phyloP scores from a whole-genome alignment of 148 eudicot species.

The Nepenthes gracilis region DNA sequence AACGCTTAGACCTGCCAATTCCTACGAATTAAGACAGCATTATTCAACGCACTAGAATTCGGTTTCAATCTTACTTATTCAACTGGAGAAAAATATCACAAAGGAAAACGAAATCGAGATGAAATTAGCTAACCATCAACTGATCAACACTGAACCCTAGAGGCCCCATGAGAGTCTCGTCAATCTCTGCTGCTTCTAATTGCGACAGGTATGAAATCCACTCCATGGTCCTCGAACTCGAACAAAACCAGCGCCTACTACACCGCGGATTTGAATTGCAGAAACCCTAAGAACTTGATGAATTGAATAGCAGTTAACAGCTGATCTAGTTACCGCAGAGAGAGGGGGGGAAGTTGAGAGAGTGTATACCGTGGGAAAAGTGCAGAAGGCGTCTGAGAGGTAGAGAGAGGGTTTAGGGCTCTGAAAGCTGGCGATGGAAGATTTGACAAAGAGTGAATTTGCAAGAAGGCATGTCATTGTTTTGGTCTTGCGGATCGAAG shows the following conservation, averaged over 20 bases:
- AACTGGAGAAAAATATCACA: not conserved
- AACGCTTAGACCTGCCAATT: conserved; percentile 95
- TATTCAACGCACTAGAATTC: not conserved
- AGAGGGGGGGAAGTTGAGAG: not conserved
- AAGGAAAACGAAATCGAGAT: not conserved
- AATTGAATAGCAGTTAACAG: not conserved
- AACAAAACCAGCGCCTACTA: conserved; percentile 21
- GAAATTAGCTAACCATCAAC: conserved; percentile 40
- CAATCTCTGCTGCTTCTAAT: conserved; percentile 75
- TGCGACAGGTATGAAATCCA: conserved; percentile 57
- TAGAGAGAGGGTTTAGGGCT: conserved; percentile 11
- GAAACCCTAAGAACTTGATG: conserved; percentile 31
- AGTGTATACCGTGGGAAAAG: no score
- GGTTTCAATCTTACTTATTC: not conserved
- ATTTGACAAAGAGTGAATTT: conserved; percentile 10
- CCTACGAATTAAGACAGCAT: conserved; percentile 26
- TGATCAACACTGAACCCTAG: conserved; percentile 94
- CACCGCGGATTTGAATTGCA: conserved; percentile 18
- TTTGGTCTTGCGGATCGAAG: conserved; percentile 27
- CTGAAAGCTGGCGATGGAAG: conserved; percentile 8
- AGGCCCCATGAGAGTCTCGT: conserved; percentile 82
- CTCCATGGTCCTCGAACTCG: conserved; percentile 22
- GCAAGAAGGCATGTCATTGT: conserved; percentile 35
- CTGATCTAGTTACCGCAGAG: not conserved
- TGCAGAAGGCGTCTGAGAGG: not conserved